Percentiles rank a stretch among this genome's conserved stretches.
Conservation (phyloP, 1,284 basidiomycete species). For the Sporisorium graminicola region DNA sequence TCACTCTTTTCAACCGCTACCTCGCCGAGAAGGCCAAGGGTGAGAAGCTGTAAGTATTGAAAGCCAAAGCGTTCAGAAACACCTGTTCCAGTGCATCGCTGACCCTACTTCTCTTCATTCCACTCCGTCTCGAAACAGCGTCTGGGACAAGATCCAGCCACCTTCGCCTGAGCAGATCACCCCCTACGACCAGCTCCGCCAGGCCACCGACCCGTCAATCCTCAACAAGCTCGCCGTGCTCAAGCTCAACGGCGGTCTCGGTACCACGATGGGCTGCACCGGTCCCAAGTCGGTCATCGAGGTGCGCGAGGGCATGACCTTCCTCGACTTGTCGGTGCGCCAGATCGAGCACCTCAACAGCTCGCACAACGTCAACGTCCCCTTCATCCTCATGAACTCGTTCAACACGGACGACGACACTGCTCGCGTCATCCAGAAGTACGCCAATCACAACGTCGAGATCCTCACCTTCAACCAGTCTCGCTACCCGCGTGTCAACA, state of each 20-base stretch:
- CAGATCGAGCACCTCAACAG: slow-evolving; percentile 89
- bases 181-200: slow-evolving; percentile 80
- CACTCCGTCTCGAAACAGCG: slow-evolving; percentile 73
- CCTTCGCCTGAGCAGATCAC: slow-evolving; percentile 93
- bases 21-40: slow-evolving; percentile 93
- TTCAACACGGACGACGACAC: slow-evolving; percentile 86
- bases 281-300: slow-evolving; percentile 74
- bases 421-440: slow-evolving; percentile 92
- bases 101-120: not conserved
- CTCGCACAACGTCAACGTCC: slow-evolving; percentile 81
- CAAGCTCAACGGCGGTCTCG: slow-evolving; percentile 99
- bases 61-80: not conserved
- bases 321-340: slow-evolving; percentile 95
- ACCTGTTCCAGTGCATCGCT: not conserved
- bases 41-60: slow-evolving; percentile 83
- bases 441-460: slow-evolving; percentile 79
- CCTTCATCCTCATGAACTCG: slow-evolving; percentile 99
- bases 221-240: slow-evolving; percentile 84
- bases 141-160: slow-evolving; percentile 97
- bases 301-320: slow-evolving; percentile 90
- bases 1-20: slow-evolving; percentile 98
- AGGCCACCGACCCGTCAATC: slow-evolving; percentile 65
- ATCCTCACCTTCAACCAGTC: slow-evolving; percentile 90
- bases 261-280: slow-evolving; percentile 91
- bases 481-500: slow-evolving; percentile 95